phyloP scores from a whole-genome alignment of 1,139 yeast species.

The Kodamaea suecica region DNA sequence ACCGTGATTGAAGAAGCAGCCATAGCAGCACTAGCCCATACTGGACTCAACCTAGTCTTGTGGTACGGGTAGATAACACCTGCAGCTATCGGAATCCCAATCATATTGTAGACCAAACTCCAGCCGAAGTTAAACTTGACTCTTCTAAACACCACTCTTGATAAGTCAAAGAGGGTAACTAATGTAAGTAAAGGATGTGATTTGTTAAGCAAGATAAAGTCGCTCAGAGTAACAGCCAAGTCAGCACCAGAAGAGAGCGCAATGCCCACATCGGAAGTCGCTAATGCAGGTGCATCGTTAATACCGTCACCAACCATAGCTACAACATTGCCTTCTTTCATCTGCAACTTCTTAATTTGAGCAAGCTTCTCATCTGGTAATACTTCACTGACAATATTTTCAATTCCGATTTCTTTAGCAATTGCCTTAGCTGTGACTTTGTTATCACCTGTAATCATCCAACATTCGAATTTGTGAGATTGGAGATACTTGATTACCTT shows the following conservation, averaged over 20 bases:
- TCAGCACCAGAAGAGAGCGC: slow-evolving; percentile 61
- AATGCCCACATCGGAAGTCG: slow-evolving; percentile 58
- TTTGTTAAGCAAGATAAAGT: slow-evolving; percentile 50
- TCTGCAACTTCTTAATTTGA: slow-evolving; percentile 53
- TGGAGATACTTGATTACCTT: slow-evolving; percentile 48
- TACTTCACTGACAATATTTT: slow-evolving; percentile 67
- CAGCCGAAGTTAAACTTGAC: slow-evolving; percentile 57
- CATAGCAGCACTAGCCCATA: slow-evolving; percentile 69
- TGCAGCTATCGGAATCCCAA: slow-evolving; percentile 62
- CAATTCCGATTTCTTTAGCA: slow-evolving; percentile 62
- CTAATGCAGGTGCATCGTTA: slow-evolving; percentile 62
- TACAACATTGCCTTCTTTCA: slow-evolving; percentile 31
- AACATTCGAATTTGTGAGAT: slow-evolving; percentile 50
- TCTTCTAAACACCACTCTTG: slow-evolving; percentile 43
- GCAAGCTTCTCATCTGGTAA: slow-evolving; percentile 70
- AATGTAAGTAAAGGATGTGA: slow-evolving; percentile 47
- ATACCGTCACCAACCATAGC: slow-evolving; percentile 69
- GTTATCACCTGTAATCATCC: slow-evolving; percentile 77
- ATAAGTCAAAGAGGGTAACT: slow-evolving; percentile 45
- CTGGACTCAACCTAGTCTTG: slow-evolving; percentile 53
- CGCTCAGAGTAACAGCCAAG: slow-evolving; percentile 56
- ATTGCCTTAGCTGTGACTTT: slow-evolving; percentile 63
- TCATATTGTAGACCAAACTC: slow-evolving; percentile 51
- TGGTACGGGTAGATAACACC: slow-evolving; percentile 58
- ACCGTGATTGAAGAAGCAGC: slow-evolving; percentile 61